phyloP scores from a whole-genome alignment of 164 flowering plant species.

The grape (Vitis vinifera) region ASM3070453v1 NC_081823.1:7790001-7790500 shows the following conservation, averaged over 20 bases:
- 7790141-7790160: no score
- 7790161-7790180: background rate
- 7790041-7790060: no score
- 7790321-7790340: constrained; percentile 82
- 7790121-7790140: no score
- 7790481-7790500: no score
- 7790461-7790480: no score
- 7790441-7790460: no score
- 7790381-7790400: constrained; percentile 84
- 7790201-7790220: background rate
- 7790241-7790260: constrained; percentile 67
- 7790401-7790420: constrained; percentile 49
- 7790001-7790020: no score
- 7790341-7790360: constrained; percentile 95
- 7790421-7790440: no score
- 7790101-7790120: no score
- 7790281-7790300: constrained; percentile 86
- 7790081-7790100: no score
- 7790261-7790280: constrained; percentile 91
- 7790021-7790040: no score
- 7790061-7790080: no score
- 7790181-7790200: background rate
- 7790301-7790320: constrained; percentile 83
- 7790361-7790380: constrained; percentile 87
- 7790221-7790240: constrained; percentile 3